Percentiles rank a stretch among this genome's conserved stretches.
These are phyloP conservation scores for Beauveria varroae DNA, from an alignment of 2,329 filamentous ascomycete genomes.

Conservation along the genomic window DNA sequence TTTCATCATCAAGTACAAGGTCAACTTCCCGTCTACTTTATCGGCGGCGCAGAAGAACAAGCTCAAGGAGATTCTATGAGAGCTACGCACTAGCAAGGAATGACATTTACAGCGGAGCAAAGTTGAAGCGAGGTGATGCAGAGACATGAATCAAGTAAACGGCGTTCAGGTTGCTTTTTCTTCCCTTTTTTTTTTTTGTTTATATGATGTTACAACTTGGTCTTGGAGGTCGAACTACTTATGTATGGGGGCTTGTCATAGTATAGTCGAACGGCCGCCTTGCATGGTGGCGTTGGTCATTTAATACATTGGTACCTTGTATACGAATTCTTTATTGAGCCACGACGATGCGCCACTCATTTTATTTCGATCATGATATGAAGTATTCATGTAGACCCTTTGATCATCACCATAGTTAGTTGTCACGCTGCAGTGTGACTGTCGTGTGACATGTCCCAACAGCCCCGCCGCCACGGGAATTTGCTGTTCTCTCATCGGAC, in stretches of 20 bases:
- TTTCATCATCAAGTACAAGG: slow-evolving; percentile 82
- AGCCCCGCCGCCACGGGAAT: too few species aligned
- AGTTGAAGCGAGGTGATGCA: not conserved
- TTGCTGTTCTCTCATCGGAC: too few species aligned
- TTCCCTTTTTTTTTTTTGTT: not conserved
- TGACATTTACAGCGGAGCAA: not conserved
- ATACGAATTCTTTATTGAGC: not conserved
- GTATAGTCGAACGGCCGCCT: not conserved
- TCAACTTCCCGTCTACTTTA: slow-evolving; percentile 79
- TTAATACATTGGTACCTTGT: not conserved
- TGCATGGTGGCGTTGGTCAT: not conserved
- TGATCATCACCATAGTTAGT: too few species aligned
- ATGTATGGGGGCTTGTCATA: not conserved
- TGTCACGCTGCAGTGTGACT: too few species aligned
- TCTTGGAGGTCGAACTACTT: not conserved
- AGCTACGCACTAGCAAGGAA: not conserved
- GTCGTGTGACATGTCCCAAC: too few species aligned
- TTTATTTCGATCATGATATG: too few species aligned
- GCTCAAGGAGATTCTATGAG: slow-evolving; percentile 68
- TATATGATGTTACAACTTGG: not conserved
- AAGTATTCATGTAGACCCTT: too few species aligned
- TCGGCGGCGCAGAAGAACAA: slow-evolving; percentile 71
- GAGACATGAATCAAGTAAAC: not conserved
- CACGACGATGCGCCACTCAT: not conserved
- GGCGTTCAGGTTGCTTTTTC: not conserved